These are phyloP conservation scores for Suillus brevipes DNA, from an alignment of 768 basidiomycete species.

Conservation along the genomic window DNA sequence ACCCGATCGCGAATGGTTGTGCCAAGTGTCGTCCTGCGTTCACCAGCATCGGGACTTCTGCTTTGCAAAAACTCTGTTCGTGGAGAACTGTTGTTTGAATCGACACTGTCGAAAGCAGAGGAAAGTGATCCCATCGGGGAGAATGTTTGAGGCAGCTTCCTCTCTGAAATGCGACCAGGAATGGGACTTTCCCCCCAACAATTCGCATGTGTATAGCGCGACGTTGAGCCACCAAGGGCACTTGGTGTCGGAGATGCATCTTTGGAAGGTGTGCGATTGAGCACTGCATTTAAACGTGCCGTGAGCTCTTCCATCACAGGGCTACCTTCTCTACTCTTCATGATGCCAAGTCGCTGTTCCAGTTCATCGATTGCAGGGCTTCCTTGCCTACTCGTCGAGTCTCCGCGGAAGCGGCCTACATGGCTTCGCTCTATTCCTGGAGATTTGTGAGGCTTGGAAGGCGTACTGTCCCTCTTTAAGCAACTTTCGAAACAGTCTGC, in stretches of 20 bases:
- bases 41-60: conserved; percentile 14
- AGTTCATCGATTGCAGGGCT: conserved; percentile 67
- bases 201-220: conserved; percentile 21
- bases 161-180: conserved; percentile 23
- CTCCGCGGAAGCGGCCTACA: conserved; percentile 47
- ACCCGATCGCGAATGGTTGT: conserved; percentile 11
- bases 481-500: conserved; percentile 79
- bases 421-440: conserved; percentile 35
- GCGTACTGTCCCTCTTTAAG: conserved; percentile 53
- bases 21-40: conserved; percentile 14
- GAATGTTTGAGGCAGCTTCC: conserved; percentile 19
- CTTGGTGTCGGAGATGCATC: conserved; percentile 28
- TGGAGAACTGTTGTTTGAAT: conserved; percentile 2
- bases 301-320: conserved; percentile 53
- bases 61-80: not conserved
- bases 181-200: conserved; percentile 24
- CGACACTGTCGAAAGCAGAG: conserved; percentile 9
- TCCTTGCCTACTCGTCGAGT: conserved; percentile 46
- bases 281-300: conserved; percentile 43
- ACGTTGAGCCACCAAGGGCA: conserved; percentile 15
- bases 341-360: conserved; percentile 59
- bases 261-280: conserved; percentile 32
- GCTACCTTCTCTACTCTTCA: conserved; percentile 53
- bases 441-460: conserved; percentile 39
- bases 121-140: conserved; percentile 5